These are phyloP conservation scores for Diaporthe ampelina DNA, from an alignment of 2,329 filamentous ascomycete genomes.

Conservation along the genomic window DNA sequence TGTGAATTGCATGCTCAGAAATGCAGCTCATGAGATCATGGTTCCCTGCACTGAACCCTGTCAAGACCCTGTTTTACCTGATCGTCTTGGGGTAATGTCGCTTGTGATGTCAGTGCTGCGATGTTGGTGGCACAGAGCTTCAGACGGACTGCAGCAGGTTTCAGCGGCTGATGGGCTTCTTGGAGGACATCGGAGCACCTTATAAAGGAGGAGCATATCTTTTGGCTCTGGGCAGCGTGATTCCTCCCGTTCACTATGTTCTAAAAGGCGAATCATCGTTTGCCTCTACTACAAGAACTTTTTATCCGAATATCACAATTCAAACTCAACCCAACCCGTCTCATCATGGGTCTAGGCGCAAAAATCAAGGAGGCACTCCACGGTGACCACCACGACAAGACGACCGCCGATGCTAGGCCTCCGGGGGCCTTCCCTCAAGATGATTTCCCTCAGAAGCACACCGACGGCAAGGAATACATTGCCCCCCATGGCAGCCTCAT, in stretches of 20 bases:
- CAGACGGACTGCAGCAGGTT: conserved; percentile 16
- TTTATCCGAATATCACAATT: neutral
- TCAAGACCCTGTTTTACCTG: conserved; percentile 31
- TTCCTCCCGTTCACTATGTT: neutral
- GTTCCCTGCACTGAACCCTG: conserved; percentile 8
- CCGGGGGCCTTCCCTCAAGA: conserved; percentile 43
- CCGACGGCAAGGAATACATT: conserved; percentile 32
- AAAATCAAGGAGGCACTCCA: conserved; percentile 47
- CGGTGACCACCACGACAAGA: conserved; percentile 42
- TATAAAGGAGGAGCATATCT: neutral
- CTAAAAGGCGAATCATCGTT: too few species aligned
- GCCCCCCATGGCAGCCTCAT: conserved; percentile 37
- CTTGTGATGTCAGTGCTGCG: conserved; percentile 24
- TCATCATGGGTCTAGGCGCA: conserved; percentile 46
- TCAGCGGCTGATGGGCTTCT: neutral
- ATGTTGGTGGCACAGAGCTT: conserved; percentile 14
- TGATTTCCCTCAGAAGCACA: conserved; percentile 42
- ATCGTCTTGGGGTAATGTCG: conserved; percentile 15
- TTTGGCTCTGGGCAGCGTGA: neutral
- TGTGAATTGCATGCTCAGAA: conserved; percentile 17
- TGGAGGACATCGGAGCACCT: neutral
- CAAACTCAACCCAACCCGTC: neutral
- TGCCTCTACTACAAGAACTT: neutral
- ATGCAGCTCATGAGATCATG: conserved; percentile 31
- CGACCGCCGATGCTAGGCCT: conserved; percentile 33